Evolutionary conservation across 805 yeast genomes (phyloP).

Genomic region (Pichia scutulata): DNA sequence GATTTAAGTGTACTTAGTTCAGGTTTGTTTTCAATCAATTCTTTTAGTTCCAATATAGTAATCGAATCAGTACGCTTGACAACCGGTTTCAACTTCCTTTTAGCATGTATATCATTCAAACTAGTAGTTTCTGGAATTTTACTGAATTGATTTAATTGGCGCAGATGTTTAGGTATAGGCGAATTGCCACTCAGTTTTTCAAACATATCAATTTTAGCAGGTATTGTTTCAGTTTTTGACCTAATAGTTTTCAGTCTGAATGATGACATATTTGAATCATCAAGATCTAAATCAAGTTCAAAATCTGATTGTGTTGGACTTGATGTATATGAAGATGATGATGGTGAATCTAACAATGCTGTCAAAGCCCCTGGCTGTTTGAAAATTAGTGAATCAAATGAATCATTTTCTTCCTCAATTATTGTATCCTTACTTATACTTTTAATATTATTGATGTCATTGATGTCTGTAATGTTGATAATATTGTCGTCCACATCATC

Average conservation of each 20-base stretch:
- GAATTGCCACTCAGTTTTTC: constrained; percentile 24
- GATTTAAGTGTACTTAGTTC: constrained; percentile 4
- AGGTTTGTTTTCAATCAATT: constrained; percentile 10
- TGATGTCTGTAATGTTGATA: too few species aligned
- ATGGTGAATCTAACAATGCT: constrained; percentile 12
- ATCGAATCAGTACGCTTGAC: constrained; percentile 7
- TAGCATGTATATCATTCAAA: background rate
- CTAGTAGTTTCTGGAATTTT: background rate
- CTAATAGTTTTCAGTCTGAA: background rate
- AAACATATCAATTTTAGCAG: constrained; percentile 24
- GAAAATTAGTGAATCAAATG: background rate
- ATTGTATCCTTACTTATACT: background rate
- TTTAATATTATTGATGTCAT: background rate
- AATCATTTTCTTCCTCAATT: background rate
- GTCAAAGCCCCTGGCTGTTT: constrained; percentile 10
- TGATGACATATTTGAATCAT: background rate
- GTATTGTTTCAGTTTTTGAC: constrained; percentile 10
- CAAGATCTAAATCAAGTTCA: background rate
- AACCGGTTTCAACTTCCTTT: constrained; percentile 8
- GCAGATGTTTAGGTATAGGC: constrained; percentile 1
- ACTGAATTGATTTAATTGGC: constrained; percentile 1
- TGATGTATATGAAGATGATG: constrained; percentile 8
- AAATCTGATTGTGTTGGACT: constrained; percentile 3
- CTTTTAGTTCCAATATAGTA: constrained; percentile 8
- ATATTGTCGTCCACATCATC: background rate